Percentiles rank a stretch among this genome's conserved stretches.
Evolutionary conservation across 148 eudicot species (phyloP).

Genomic region (Arctostaphylos glauca): DNA sequence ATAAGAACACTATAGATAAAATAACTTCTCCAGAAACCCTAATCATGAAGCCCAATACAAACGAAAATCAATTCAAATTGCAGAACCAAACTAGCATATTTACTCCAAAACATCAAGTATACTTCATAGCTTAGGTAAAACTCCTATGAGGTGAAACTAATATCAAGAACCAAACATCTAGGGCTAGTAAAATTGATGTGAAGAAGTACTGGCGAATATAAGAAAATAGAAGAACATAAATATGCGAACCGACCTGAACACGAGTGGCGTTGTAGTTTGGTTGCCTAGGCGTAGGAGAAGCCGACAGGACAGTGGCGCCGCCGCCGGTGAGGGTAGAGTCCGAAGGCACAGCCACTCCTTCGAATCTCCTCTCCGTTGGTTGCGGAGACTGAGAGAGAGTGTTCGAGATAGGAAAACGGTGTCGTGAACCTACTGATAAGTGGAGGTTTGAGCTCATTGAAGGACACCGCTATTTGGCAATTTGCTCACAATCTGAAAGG

Average conservation of each 20-base stretch:
- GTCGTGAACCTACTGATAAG: conserved; percentile 24
- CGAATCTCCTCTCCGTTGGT: conserved; percentile 15
- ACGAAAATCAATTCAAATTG: background rate
- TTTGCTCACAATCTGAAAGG: background rate
- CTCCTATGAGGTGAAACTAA: background rate
- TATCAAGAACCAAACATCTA: background rate
- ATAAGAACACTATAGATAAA: background rate
- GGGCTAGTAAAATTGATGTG: background rate
- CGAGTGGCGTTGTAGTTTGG: conserved; percentile 30
- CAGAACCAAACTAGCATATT: background rate
- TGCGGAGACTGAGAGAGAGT: background rate
- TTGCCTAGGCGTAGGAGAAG: conserved; percentile 17
- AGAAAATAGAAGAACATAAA: background rate
- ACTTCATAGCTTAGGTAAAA: background rate
- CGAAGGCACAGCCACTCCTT: conserved; percentile 18
- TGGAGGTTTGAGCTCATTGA: conserved; percentile 5
- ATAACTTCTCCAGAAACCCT: background rate
- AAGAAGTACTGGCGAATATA: background rate
- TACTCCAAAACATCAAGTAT: background rate
- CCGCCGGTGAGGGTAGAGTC: conserved; percentile 25
- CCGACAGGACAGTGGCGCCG: background rate
- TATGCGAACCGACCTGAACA: conserved; percentile 34
- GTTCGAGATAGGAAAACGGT: background rate
- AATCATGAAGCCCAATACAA: background rate
- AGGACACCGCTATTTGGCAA: background rate